phyloP scores from a whole-genome alignment of 176 grass and related monocot genomes.

The Areca catechu region DNA sequence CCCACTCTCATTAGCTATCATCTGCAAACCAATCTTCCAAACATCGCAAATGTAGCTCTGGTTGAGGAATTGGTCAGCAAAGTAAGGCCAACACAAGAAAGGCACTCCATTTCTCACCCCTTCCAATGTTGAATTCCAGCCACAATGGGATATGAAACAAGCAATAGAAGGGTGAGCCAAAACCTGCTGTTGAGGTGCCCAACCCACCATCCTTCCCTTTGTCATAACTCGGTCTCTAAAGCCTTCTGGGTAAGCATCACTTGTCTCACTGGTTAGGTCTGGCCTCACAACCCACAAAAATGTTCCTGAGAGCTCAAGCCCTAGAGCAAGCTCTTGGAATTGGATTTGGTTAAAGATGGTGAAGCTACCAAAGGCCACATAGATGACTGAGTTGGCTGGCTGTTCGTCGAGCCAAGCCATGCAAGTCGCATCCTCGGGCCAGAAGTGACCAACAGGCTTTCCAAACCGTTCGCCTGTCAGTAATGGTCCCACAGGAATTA shows the following conservation, averaged over 20 bases:
- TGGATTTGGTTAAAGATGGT: constrained; percentile 14
- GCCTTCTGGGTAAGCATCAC: constrained; percentile 20
- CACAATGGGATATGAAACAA: constrained; percentile 48
- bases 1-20: not conserved
- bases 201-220: constrained; percentile 17
- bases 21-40: constrained; percentile 20
- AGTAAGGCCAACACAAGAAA: constrained; percentile 32
- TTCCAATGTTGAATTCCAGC: constrained; percentile 56
- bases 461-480: not conserved
- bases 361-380: constrained; percentile 60
- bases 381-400: constrained; percentile 31
- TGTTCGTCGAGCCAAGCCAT: constrained; percentile 47
- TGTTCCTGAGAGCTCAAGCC: constrained; percentile 26
- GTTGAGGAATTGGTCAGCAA: constrained; percentile 24
- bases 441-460: constrained; percentile 32
- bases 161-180: constrained; percentile 26
- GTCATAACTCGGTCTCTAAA: constrained; percentile 11
- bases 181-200: constrained; percentile 33
- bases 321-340: constrained; percentile 52
- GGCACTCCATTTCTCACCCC: constrained; percentile 12
- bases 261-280: constrained; percentile 9
- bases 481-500: constrained; percentile 35
- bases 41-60: constrained; percentile 33
- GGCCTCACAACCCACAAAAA: constrained; percentile 61
- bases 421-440: constrained; percentile 31